Evolutionary conservation across 208 protist genomes (phyloP).

Genomic region (Porcisia deanei): DNA sequence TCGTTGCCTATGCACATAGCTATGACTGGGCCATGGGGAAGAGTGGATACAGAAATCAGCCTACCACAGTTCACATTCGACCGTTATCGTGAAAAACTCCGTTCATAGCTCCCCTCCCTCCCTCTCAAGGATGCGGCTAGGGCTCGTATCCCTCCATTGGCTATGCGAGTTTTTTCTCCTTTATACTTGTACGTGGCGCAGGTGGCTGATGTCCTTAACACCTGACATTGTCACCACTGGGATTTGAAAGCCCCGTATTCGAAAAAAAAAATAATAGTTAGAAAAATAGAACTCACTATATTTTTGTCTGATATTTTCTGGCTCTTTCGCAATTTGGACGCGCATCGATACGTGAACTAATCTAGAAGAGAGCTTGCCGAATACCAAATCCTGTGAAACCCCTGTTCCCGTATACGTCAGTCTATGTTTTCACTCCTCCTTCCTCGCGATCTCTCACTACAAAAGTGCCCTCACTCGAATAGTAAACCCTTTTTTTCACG

Average conservation of each 20-base stretch:
- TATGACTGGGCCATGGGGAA: constrained; percentile 90
- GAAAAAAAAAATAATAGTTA: neutral
- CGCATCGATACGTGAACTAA: neutral
- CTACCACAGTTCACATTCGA: constrained; percentile 50
- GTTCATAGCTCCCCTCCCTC: neutral
- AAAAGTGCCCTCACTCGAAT: neutral
- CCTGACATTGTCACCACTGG: neutral
- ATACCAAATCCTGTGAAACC: neutral
- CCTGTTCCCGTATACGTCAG: neutral
- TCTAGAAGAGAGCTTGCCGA: neutral
- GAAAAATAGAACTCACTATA: constrained; percentile 6
- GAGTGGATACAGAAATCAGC: constrained; percentile 48
- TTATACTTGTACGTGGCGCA: neutral
- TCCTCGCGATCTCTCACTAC: neutral
- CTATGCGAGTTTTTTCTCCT: constrained; percentile 15
- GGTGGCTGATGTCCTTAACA: neutral
- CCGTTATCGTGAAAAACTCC: constrained; percentile 1
- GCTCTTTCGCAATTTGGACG: neutral
- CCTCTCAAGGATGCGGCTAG: neutral
- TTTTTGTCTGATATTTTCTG: neutral
- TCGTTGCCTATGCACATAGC: constrained; percentile 77
- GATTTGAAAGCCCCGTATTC: neutral
- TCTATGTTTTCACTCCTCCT: constrained; percentile 1
- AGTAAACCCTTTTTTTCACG: constrained; percentile 1
- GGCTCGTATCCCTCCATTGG: neutral